Percentiles rank a stretch among this genome's conserved stretches.
Evolutionary conservation across 225 moss, liverwort and hornwort genomes (phyloP).

Genomic region (Neckera pumila): DNA sequence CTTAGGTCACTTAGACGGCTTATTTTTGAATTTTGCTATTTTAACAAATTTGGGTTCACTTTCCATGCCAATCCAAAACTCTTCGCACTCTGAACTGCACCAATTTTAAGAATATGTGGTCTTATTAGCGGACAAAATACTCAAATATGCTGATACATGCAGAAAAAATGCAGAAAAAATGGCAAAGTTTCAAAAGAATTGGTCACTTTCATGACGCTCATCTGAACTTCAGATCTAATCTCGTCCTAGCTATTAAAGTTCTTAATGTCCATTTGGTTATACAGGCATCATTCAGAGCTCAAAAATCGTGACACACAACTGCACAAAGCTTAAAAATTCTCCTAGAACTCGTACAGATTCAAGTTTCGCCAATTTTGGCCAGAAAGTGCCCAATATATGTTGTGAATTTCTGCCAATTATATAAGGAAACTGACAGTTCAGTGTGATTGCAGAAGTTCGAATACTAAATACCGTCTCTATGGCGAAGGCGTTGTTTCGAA

Average conservation of each 20-base stretch:
- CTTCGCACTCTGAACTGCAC: not conserved
- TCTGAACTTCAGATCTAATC: not conserved
- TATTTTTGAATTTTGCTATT: not conserved
- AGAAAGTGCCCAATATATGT: not conserved
- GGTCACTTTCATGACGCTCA: not conserved
- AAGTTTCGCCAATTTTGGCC: not conserved
- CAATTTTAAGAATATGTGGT: not conserved
- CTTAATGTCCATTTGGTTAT: not conserved
- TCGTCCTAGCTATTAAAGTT: not conserved
- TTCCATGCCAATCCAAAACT: not conserved
- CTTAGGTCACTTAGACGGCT: not conserved
- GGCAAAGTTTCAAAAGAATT: not conserved
- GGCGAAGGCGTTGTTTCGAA: not conserved
- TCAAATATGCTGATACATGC: not conserved
- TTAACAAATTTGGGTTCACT: not conserved
- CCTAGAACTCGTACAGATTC: not conserved
- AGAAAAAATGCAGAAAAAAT: not conserved
- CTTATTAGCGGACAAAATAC: not conserved
- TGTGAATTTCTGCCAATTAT: not conserved
- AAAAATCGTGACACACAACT: not conserved
- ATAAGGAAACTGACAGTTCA: not conserved
- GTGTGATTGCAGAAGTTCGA: not conserved
- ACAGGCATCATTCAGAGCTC: not conserved
- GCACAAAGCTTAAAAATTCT: not conserved
- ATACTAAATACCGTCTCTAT: not conserved